A percentile compares a stretch with the other conserved stretches of the same genome.
phyloP scores from a whole-genome alignment of 345 rosid species.

The Mercurialis annua region DNA sequence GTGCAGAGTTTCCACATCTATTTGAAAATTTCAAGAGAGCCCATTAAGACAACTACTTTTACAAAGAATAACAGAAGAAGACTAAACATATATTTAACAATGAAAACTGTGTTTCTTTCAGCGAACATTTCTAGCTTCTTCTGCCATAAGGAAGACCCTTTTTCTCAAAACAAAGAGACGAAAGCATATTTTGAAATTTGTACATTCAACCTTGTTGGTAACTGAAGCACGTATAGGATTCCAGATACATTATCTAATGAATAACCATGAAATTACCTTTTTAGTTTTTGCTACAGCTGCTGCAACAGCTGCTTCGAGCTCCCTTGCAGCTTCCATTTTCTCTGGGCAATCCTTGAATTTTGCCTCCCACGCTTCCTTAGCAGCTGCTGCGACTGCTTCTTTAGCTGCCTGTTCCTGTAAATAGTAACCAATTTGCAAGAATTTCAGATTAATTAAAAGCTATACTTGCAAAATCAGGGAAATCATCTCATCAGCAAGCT shows the following conservation, averaged over 20 bases:
- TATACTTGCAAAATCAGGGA: neutral
- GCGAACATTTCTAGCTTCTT: neutral
- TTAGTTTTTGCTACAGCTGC: constrained; percentile 55
- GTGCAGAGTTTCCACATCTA: neutral
- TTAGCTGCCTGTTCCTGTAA: constrained; percentile 93
- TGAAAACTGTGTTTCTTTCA: neutral
- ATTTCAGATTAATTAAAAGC: neutral
- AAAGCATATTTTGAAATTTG: neutral
- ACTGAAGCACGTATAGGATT: neutral
- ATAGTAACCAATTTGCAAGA: constrained; percentile 8
- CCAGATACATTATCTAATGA: neutral
- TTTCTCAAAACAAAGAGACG: neutral
- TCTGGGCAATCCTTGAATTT: constrained; percentile 50
- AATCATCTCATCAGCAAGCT: neutral
- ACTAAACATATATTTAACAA: neutral
- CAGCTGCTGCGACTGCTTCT: constrained; percentile 67
- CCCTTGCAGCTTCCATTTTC: constrained; percentile 57
- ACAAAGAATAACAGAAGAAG: neutral
- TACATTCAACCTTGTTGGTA: too few relatives aligned
- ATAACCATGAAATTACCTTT: constrained; percentile 48
- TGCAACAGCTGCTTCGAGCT: constrained; percentile 60
- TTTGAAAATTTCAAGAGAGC: neutral
- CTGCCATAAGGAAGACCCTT: neutral
- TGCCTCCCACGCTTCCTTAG: constrained; percentile 55
- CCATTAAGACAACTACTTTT: neutral